Percentiles rank a stretch among this genome's conserved stretches.
phyloP scores from a whole-genome alignment of 352 stramenopile species.

The Pythium rishiriense region DNA sequence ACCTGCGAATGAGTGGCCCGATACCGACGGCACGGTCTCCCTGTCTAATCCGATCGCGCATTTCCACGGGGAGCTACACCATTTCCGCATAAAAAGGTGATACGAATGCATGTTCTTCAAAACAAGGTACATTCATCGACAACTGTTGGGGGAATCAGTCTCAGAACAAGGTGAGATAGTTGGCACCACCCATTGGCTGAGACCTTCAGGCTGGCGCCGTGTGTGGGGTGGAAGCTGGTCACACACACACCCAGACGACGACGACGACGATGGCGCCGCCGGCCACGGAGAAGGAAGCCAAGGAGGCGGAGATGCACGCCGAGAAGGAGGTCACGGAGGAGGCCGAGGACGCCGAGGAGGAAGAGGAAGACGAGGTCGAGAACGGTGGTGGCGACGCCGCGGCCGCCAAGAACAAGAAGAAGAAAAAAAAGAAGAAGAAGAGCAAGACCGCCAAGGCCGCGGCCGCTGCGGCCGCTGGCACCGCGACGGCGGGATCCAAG shows the following conservation, averaged over 20 bases:
- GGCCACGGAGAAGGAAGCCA: background rate
- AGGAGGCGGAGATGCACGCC: slow-evolving; percentile 7
- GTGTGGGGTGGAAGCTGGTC: background rate
- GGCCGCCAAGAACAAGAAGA: slow-evolving; percentile 30
- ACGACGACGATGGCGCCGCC: background rate
- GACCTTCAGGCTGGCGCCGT: background rate
- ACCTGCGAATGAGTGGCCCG: slow-evolving; percentile 18
- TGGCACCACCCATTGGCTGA: slow-evolving; percentile 13
- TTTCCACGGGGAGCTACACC: background rate
- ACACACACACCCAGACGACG: too few species aligned
- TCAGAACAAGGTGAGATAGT: slow-evolving; percentile 11
- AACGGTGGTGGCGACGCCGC: slow-evolving; percentile 2
- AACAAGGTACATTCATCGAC: slow-evolving; percentile 5
- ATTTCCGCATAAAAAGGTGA: background rate
- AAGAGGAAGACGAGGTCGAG: slow-evolving; percentile 11
- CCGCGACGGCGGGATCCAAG: slow-evolving; percentile 35
- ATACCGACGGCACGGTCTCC: background rate
- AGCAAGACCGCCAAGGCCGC: slow-evolving; percentile 6
- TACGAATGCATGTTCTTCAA: background rate
- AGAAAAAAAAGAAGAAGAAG: slow-evolving; percentile 79
- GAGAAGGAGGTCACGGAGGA: slow-evolving; percentile 9
- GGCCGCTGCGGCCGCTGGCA: background rate
- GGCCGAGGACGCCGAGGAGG: slow-evolving; percentile 15
- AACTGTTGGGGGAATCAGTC: too few species aligned
- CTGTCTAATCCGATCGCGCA: background rate